Evolutionary conservation across 148 eudicot species (phyloP).

Genomic region (Rhododendron williamsianum): DNA sequence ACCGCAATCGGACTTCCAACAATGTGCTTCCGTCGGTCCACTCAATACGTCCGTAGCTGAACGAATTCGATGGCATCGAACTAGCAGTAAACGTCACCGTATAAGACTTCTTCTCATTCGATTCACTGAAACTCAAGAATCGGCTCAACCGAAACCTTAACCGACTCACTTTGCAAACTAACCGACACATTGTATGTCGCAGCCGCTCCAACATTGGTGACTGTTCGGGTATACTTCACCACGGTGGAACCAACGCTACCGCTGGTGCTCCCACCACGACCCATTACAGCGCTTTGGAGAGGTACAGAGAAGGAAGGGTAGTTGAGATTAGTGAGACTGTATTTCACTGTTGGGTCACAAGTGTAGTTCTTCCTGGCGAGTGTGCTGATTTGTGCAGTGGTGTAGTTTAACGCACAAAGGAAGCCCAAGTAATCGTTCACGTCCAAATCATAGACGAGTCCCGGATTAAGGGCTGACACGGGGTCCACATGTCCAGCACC

Average conservation of each 20-base stretch:
- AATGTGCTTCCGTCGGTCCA: conserved; percentile 84
- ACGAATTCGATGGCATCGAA: conserved; percentile 41
- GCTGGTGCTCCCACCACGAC: conserved; percentile 7
- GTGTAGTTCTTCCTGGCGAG: conserved; percentile 33
- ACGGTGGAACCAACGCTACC: conserved; percentile 14
- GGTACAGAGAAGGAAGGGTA: conserved; percentile 45
- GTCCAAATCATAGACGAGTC: conserved; percentile 40
- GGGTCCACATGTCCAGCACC: conserved; percentile 56
- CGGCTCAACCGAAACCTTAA: conserved; percentile 62
- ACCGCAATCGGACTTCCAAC: conserved; percentile 80
- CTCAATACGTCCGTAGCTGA: conserved; percentile 56
- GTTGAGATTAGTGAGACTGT: conserved; percentile 33
- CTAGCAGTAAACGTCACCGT: conserved; percentile 57
- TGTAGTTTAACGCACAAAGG: conserved; percentile 45
- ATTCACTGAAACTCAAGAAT: conserved; percentile 47
- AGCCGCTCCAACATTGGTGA: conserved; percentile 75
- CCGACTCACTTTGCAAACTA: conserved; percentile 37
- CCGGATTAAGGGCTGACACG: conserved; percentile 40
- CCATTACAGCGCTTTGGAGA: conserved; percentile 15
- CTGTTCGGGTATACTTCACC: conserved; percentile 54
- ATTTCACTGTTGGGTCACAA: conserved; percentile 26
- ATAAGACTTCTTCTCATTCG: conserved; percentile 65
- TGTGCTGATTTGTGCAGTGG: conserved; percentile 19
- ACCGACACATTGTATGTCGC: conserved; percentile 56
- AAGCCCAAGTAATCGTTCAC: conserved; percentile 35